A percentile compares a stretch with the other conserved stretches of the same genome.
These are phyloP conservation scores for Melastoma malabathricum DNA, from an alignment of 345 rosid genomes.

Conservation along the genomic window DNA sequence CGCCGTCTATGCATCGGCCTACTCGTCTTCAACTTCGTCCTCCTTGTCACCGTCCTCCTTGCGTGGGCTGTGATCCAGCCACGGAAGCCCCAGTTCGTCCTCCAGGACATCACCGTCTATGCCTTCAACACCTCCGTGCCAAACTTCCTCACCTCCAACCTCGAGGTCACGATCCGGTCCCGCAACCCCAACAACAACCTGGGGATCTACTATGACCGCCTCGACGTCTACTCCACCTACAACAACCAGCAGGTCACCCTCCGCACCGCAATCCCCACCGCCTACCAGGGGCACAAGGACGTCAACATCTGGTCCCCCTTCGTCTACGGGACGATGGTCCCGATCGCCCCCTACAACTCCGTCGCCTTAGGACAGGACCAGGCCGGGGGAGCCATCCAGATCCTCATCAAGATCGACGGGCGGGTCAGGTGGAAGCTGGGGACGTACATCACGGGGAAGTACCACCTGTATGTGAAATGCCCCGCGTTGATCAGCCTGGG, in stretches of 20 bases:
- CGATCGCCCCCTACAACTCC: conserved; percentile 68
- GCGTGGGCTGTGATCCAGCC: conserved; percentile 88
- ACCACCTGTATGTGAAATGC: conserved; percentile 55
- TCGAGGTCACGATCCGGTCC: conserved; percentile 67
- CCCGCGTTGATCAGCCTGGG: conserved; percentile 50
- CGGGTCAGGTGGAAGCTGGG: conserved; percentile 83
- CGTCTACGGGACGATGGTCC: conserved; percentile 48
- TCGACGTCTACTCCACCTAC: conserved; percentile 59
- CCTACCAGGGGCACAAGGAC: conserved; percentile 54
- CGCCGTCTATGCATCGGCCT: conserved; percentile 27
- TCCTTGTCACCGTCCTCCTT: conserved; percentile 44
- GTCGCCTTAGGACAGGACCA: conserved; percentile 37
- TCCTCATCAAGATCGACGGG: conserved; percentile 64
- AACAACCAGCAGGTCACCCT: conserved; percentile 66
- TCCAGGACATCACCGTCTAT: conserved; percentile 87
- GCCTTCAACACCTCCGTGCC: conserved; percentile 69
- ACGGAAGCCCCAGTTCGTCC: conserved; percentile 57
- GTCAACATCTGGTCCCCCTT: conserved; percentile 71
- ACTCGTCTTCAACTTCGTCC: conserved; percentile 37
- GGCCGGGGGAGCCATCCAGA: conserved; percentile 23
- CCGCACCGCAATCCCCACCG: conserved; percentile 32
- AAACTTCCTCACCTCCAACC: conserved; percentile 54
- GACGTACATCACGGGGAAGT: conserved; percentile 36
- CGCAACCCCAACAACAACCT: conserved; percentile 71
- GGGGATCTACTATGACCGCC: conserved; percentile 78